Base-by-base conservation (phyloP, 139 green algal genomes). In the Yamagishiella unicocca region DNA sequence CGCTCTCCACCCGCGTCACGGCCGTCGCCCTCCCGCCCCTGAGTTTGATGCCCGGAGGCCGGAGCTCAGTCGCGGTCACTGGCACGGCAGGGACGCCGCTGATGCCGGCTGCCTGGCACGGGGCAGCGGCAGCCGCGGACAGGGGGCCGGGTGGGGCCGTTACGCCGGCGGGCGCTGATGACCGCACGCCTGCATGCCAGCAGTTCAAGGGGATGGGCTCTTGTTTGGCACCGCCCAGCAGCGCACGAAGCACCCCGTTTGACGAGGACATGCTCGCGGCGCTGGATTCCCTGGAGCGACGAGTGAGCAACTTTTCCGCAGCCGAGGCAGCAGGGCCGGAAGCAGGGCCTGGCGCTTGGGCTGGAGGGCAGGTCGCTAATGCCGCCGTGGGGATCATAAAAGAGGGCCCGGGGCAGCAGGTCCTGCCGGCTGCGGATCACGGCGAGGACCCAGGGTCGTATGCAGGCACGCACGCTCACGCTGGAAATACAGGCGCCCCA, bases 271-370 rank as follows among this genome's bases (percentile, higher is more conserved):
- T 90, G 53, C n/a, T 85, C 27, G 76, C 77, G 22, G 85, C 85
- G 38, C 31, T 90, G 21, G 85, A 90, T 35, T 87, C 82, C 7
- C 25, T 87, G 67, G 82, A 87, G 9, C 42, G 82, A 10, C 46
- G 82, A 4, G 22, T 70, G 2, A 35, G 2, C 4, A 58, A 75
- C 0, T n/a, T 19, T 14, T n/a, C n/a, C 61, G 40, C 27, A 17
- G 24, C 79, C 58, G 37, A n/a, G 5, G 31, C 43, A 10, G 21
- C 8, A 8, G 12, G 19, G 29, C 31, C 3, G n/a, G 55, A 17
- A 4, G 45, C 7, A 35, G 76, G 8, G 22, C 31, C 0, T 40
- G n/a, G 33, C 21, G 35, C 33, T 33, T 33, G 67, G n/a, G 35
- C 46, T 50, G 67, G 38, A 75, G 67, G 37, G 22, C 35, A 19